Evolutionary conservation across 2,329 filamentous ascomycete genomes (phyloP).

Genomic region (Penicillium psychrosexuale): DNA sequence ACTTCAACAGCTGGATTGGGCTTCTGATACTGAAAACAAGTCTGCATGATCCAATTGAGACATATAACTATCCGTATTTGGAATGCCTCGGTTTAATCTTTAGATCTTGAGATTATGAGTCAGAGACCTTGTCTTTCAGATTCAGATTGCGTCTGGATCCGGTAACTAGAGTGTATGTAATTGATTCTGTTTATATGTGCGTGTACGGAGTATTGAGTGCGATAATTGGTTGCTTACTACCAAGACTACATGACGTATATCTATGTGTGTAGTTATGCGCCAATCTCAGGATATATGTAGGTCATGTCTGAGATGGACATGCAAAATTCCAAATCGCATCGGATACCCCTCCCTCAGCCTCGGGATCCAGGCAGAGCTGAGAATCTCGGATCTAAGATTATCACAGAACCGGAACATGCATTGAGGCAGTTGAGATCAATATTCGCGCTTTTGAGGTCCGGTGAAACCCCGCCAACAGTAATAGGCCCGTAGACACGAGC

Average conservation of each 20-base stretch:
- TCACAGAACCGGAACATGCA: slow-evolving; percentile 1
- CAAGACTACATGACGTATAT: background rate
- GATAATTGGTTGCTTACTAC: background rate
- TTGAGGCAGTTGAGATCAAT: background rate
- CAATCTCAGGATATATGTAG: background rate
- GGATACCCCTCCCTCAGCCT: too few species aligned
- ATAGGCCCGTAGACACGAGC: background rate
- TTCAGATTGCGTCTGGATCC: background rate
- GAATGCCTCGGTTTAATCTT: too few species aligned
- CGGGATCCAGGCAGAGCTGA: background rate
- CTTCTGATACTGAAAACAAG: background rate
- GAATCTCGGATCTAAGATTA: background rate
- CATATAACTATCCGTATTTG: background rate
- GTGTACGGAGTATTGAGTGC: too few species aligned
- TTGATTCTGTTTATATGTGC: background rate
- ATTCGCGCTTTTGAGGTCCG: background rate
- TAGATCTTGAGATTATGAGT: background rate
- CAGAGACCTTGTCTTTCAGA: background rate
- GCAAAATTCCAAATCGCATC: too few species aligned
- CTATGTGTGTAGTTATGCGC: background rate
- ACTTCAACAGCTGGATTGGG: background rate
- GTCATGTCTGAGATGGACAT: background rate
- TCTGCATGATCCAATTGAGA: background rate
- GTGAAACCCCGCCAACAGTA: background rate
- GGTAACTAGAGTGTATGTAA: background rate